A percentile compares a stretch with the other conserved stretches of the same genome.
phyloP scores from a whole-genome alignment of 1,139 yeast genomes.

The Martiniozyma asiatica region DNA sequence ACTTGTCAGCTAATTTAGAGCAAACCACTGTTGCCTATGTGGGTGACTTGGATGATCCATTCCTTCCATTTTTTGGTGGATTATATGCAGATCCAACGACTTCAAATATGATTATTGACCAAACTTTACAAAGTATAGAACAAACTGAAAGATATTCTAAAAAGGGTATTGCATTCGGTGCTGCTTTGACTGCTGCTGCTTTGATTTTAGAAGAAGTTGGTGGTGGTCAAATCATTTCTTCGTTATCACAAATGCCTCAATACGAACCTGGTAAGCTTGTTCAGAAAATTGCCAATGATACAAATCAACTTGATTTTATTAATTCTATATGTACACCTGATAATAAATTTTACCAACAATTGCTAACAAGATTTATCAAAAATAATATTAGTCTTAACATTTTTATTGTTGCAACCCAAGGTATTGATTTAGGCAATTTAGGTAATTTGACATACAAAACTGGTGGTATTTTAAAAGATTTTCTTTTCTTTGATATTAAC shows the following conservation, averaged over 20 bases:
- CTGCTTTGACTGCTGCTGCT: constrained; percentile 62
- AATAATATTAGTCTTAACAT: constrained; percentile 68
- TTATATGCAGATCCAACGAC: constrained; percentile 71
- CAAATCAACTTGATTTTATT: constrained; percentile 45
- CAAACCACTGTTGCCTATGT: constrained; percentile 49
- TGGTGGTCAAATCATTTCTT: constrained; percentile 74
- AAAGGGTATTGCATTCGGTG: constrained; percentile 67
- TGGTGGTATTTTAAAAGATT: constrained; percentile 61
- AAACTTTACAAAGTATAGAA: constrained; percentile 54
- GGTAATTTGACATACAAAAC: constrained; percentile 57
- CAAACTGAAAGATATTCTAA: constrained; percentile 35
- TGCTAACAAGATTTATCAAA: constrained; percentile 46
- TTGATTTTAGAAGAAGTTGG: constrained; percentile 49
- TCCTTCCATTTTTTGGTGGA: constrained; percentile 70
- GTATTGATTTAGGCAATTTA: constrained; percentile 62
- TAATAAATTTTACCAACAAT: constrained; percentile 47
- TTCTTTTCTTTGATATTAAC: constrained; percentile 55
- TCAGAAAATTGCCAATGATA: constrained; percentile 29
- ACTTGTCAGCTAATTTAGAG: constrained; percentile 40
- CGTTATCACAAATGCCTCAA: constrained; percentile 62
- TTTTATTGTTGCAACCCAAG: constrained; percentile 50
- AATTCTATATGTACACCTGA: constrained; percentile 44
- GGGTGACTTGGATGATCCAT: constrained; percentile 68
- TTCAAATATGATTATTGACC: constrained; percentile 51
- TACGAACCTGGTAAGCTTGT: constrained; percentile 76